Base-by-base conservation (phyloP, 2,329 filamentous ascomycete genomes). In the Fusarium concolor region DNA sequence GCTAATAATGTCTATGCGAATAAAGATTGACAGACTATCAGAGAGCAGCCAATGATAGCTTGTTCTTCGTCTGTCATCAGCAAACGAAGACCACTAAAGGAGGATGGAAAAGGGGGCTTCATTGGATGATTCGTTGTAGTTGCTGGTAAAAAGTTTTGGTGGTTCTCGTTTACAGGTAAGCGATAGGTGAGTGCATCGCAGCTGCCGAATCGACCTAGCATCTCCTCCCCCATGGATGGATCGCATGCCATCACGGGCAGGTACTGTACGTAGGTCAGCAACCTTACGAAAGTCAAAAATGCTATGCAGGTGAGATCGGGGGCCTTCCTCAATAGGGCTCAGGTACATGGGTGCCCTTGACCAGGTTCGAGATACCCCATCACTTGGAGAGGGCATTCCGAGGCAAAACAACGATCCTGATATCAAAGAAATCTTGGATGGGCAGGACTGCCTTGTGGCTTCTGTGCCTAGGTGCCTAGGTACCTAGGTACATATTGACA, bases 281-380 rank as follows among this genome's bases (percentile, higher is more conserved):
- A 55, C 45, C 46, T 47, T 14, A 17, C 22, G 12, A 15, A 49
- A 60, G 57, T 41, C 17, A 53, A 59, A 53, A 42, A 62, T 62
- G 56, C 42, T 56, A 62, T 46, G 47, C 63, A 67, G 39, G 57
- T 67, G 45, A 67, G 58, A 65, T 67, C 58, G 58, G 64, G 64
- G 53, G 56, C 53, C 57, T 58, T 64, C 59, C 51, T 56, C 24
- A 43, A 53, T 52, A 29, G 42, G 31, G 24, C 35, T 44, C 28
- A 29, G 37, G 43, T 46, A 22, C 58, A 67, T 60, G 58, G 54
- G 50, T 65, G 28, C 38, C 47, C 64, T 58, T 49, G 43, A 33
- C 20, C 44, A 50, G 28, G 33, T 45, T 22, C 22, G 50, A 54
- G 35, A 49, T 62, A 47, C 60, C 26, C 51, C 33, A 44, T 49